phyloP scores from a whole-genome alignment of 148 eudicot species.

The Camellia lanceoleosa region DNA sequence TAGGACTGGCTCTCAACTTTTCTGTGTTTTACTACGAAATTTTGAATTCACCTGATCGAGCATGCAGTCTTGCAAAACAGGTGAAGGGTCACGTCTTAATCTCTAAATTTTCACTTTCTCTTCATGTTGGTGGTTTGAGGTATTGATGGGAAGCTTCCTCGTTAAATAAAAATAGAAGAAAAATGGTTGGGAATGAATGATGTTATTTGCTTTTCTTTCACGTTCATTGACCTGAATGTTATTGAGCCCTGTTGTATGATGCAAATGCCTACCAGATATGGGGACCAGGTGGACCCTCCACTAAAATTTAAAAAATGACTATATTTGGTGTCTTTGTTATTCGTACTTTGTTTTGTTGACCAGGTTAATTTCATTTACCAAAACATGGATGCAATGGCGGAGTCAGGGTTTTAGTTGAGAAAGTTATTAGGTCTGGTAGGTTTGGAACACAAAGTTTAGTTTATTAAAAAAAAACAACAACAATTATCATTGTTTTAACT shows the following conservation, averaged over 20 bases:
- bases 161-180: background rate
- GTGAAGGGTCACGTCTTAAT: slow-evolving; percentile 10
- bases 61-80: slow-evolving; percentile 31
- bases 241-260: background rate
- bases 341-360: background rate
- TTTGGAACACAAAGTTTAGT: too few relatives aligned
- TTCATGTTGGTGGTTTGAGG: background rate
- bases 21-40: slow-evolving; percentile 33
- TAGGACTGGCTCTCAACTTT: slow-evolving; percentile 30
- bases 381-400: background rate
- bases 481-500: too few relatives aligned
- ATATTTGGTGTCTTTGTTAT: background rate
- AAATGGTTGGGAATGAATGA: background rate
- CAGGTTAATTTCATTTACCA: slow-evolving; percentile 2
- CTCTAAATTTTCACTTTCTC: background rate
- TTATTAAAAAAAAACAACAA: too few relatives aligned
- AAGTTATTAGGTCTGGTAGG: too few relatives aligned
- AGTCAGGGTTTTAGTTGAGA: too few relatives aligned
- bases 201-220: background rate
- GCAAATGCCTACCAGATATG: background rate
- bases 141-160: background rate
- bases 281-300: background rate
- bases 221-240: background rate
- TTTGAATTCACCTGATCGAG: slow-evolving; percentile 28
- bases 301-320: background rate